phyloP scores from a whole-genome alignment of 1,284 basidiomycete genomes.

The Austroboletus niveus region DNA sequence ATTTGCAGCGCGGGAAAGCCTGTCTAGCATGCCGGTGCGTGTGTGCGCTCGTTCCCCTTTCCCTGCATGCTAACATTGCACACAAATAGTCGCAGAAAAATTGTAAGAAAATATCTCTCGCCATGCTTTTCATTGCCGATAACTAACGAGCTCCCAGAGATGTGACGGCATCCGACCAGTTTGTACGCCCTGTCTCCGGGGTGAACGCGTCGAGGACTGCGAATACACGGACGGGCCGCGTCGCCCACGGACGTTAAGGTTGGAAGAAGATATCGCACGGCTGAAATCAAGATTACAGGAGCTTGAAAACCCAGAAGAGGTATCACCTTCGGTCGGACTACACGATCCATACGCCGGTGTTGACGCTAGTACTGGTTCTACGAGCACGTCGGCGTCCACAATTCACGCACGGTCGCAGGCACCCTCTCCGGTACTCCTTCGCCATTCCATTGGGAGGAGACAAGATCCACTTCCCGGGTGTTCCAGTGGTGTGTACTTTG shows the following conservation, averaged over 20 bases:
- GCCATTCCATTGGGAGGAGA: neutral
- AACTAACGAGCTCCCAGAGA: slow-evolving; percentile 27
- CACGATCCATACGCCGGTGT: slow-evolving; percentile 31
- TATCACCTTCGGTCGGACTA: slow-evolving; percentile 27
- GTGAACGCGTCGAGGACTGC: slow-evolving; percentile 39
- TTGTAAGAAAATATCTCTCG: slow-evolving; percentile 23
- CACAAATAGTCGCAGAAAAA: slow-evolving; percentile 37
- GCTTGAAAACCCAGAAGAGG: slow-evolving; percentile 34
- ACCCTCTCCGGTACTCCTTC: neutral
- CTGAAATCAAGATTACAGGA: slow-evolving; percentile 37
- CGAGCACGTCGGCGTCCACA: neutral
- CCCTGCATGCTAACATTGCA: neutral
- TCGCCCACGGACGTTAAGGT: slow-evolving; percentile 34
- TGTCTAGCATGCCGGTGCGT: slow-evolving; percentile 31
- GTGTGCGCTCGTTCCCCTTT: neutral
- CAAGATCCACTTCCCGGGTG: neutral
- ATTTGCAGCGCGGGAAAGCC: slow-evolving; percentile 32
- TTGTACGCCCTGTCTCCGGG: slow-evolving; percentile 37
- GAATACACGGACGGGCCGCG: slow-evolving; percentile 40
- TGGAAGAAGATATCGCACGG: slow-evolving; percentile 39
- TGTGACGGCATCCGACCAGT: slow-evolving; percentile 41
- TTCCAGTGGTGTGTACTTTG: slow-evolving; percentile 6
- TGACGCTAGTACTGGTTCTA: neutral
- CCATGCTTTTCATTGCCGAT: neutral
- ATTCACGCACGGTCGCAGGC: neutral